phyloP scores from a whole-genome alignment of 2,329 filamentous ascomycete genomes.

The Ophiostoma ulmi region DNA sequence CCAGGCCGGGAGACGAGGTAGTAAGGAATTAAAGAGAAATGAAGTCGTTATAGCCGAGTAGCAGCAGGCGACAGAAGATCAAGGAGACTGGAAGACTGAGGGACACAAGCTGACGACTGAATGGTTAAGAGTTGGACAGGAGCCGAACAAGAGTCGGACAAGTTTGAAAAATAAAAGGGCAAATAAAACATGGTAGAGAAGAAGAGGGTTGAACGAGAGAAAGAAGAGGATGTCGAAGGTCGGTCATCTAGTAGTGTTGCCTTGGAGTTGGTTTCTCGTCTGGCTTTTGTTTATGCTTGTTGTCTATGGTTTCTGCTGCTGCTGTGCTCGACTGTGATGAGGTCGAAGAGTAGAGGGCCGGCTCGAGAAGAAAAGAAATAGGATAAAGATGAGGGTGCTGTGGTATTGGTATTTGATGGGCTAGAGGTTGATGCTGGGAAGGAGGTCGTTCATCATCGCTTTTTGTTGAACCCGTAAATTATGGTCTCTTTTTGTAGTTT shows the following conservation, averaged over 20 bases:
- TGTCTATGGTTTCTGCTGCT: background rate
- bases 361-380: constrained; percentile 11
- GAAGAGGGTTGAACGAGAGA: constrained; percentile 21
- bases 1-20: background rate
- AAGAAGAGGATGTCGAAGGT: constrained; percentile 16
- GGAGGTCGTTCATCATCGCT: constrained; percentile 15
- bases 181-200: constrained; percentile 18
- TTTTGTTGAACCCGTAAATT: constrained; percentile 8
- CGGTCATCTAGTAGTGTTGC: background rate
- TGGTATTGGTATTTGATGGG: constrained; percentile 10
- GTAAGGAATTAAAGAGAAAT: background rate
- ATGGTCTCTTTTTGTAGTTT: background rate
- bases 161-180: background rate
- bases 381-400: background rate
- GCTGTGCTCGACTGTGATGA: background rate
- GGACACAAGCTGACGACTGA: background rate
- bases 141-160: background rate
- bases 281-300: background rate
- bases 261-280: background rate
- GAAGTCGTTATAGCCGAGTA: background rate
- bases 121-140: background rate
- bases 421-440: constrained; percentile 11
- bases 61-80: no score
- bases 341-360: constrained; percentile 22
- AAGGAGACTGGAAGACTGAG: background rate